phyloP scores from a whole-genome alignment of 192 early-diverging fungal genomes.

The Backusella sp. region DNA sequence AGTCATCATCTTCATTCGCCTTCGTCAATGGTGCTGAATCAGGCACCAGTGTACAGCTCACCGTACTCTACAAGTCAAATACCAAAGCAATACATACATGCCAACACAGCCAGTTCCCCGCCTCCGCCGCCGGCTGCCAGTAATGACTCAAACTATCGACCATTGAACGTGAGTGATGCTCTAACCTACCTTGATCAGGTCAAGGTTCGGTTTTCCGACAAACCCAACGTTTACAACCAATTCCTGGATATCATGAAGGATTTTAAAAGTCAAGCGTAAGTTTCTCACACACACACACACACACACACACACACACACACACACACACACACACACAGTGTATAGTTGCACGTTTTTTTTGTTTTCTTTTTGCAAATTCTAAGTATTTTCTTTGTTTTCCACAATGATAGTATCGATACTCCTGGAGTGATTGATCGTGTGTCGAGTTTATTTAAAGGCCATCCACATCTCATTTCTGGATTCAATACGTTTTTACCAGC shows the following conservation, averaged over 20 bases:
- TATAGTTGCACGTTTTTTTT: background rate
- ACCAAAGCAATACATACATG: background rate
- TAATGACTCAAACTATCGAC: conserved; percentile 22
- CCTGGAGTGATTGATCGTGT: conserved; percentile 98
- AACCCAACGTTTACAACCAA: conserved; percentile 94
- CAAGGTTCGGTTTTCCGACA: conserved; percentile 85
- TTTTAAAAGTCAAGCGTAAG: conserved; percentile 92
- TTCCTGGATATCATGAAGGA: conserved; percentile 99
- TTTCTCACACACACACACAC: background rate
- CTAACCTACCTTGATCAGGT: conserved; percentile 96
- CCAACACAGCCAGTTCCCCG: background rate
- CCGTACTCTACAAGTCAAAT: conserved; percentile 2
- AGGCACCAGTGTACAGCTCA: background rate
- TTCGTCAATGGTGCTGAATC: background rate
- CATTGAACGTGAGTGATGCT: conserved; percentile 91
- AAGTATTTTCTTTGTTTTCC: background rate
- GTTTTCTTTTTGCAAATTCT: no score
- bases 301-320: no score
- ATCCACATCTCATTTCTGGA: conserved; percentile 87
- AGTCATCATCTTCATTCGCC: conserved; percentile 10
- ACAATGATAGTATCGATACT: conserved; percentile 37
- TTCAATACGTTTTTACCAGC: conserved; percentile 99
- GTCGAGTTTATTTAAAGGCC: conserved; percentile 86
- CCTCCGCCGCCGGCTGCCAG: background rate
- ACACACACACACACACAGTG: background rate